Conservation (phyloP, 139 green algal species). For the Chlorella sp. region DNA sequence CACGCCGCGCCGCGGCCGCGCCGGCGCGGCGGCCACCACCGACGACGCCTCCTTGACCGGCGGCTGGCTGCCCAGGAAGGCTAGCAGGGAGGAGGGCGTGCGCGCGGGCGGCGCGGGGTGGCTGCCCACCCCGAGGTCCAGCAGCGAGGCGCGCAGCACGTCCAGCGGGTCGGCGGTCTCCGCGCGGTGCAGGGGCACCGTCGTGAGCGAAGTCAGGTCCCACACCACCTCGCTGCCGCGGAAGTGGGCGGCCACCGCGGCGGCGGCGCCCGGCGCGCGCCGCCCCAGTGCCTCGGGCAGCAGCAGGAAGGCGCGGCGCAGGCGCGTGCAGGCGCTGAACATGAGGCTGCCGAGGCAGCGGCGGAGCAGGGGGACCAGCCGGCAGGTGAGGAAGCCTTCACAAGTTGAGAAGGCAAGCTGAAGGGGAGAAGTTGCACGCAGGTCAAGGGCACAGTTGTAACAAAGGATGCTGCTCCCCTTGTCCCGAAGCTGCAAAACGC, state of each 20-base stretch:
- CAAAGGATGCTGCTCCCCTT: no score
- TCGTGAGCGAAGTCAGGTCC: conserved; percentile 7
- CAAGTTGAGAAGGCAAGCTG: no score
- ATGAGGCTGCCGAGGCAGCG: no score
- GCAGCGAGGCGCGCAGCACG: conserved; percentile 13
- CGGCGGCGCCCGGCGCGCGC: not conserved
- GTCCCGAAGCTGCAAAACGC: no score
- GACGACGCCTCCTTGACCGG: not conserved
- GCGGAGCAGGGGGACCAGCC: no score
- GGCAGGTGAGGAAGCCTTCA: no score
- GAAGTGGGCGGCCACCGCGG: conserved; percentile 9
- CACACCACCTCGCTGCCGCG: not conserved
- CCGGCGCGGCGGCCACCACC: not conserved
- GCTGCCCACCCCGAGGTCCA: not conserved
- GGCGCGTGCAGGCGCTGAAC: conserved; percentile 18
- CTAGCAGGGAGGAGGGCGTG: not conserved
- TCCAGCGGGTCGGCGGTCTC: not conserved
- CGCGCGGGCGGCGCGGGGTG: not conserved
- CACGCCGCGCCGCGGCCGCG: not conserved
- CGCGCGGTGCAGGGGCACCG: conserved; percentile 1
- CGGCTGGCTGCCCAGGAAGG: not conserved
- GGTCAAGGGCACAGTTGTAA: no score
- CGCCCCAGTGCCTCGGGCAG: conserved; percentile 18
- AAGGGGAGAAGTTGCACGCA: no score
- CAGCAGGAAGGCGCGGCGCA: conserved; percentile 21